Conservation (phyloP, 768 basidiomycete genomes). For the Mycena kentingensis region DNA sequence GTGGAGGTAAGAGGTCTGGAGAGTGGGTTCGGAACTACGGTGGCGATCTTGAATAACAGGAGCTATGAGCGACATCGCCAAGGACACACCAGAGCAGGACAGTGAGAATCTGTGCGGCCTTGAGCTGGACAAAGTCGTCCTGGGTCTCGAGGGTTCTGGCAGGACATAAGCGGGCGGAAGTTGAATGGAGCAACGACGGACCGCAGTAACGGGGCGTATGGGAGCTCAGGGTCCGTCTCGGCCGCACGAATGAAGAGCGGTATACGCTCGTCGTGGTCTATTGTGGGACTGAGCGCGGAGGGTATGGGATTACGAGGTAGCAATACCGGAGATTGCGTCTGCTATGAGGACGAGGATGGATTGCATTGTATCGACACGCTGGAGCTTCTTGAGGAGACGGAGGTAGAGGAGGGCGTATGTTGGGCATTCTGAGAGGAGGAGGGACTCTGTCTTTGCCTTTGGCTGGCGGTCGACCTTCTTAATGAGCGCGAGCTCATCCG, state of each 20-base stretch:
- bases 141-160: constrained; percentile 75
- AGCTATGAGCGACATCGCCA: constrained; percentile 2
- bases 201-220: constrained; percentile 80
- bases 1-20: constrained; percentile 54
- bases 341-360: constrained; percentile 84
- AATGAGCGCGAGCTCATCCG: constrained; percentile 83
- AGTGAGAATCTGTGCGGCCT: constrained; percentile 84
- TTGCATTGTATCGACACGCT: constrained; percentile 85
- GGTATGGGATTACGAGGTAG: constrained; percentile 49
- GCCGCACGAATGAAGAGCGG: constrained; percentile 66
- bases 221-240: constrained; percentile 74
- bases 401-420: constrained; percentile 89
- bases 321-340: constrained; percentile 65
- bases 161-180: constrained; percentile 15
- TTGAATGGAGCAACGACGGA: constrained; percentile 29
- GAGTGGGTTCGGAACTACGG: constrained; percentile 50
- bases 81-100: constrained; percentile 70
- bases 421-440: constrained; percentile 79
- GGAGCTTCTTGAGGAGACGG: constrained; percentile 80
- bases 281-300: neutral
- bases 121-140: constrained; percentile 96
- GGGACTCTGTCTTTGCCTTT: constrained; percentile 68
- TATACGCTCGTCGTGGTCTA: constrained; percentile 89
- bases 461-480: constrained; percentile 89
- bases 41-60: constrained; percentile 6